Conservation (phyloP, 768 basidiomycete species). For the Thelephora aurantiotincta region DNA sequence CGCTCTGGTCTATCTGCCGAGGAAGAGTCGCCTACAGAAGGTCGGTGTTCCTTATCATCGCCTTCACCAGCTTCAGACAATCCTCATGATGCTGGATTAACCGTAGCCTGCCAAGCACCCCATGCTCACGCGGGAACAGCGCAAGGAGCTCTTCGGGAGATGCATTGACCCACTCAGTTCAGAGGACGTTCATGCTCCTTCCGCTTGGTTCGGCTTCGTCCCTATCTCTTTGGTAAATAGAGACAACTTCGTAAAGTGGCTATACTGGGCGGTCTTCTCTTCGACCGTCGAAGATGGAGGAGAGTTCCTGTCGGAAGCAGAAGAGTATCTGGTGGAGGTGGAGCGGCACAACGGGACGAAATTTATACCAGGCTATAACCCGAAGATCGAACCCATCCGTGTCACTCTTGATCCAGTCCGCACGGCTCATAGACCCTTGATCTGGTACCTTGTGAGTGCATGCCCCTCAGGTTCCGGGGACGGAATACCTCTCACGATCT, state of each 20-base stretch:
- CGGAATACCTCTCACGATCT: not conserved
- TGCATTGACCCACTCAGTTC: slow-evolving; percentile 20
- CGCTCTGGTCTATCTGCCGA: slow-evolving; percentile 32
- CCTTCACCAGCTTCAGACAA: not conserved
- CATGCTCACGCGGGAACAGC: slow-evolving; percentile 24
- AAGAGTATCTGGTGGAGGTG: slow-evolving; percentile 27
- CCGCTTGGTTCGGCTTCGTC: slow-evolving; percentile 39
- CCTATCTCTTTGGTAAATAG: slow-evolving; percentile 19
- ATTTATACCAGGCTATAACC: slow-evolving; percentile 26
- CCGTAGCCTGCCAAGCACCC: slow-evolving; percentile 19
- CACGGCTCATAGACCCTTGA: slow-evolving; percentile 40
- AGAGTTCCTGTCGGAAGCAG: slow-evolving; percentile 27
- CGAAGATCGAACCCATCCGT: slow-evolving; percentile 29
- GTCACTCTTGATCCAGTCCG: slow-evolving; percentile 43
- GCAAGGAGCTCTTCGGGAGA: slow-evolving; percentile 32
- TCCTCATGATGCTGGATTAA: not conserved
- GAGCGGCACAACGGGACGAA: slow-evolving; percentile 26
- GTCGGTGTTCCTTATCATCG: slow-evolving; percentile 18
- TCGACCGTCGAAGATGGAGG: slow-evolving; percentile 24
- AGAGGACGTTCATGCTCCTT: slow-evolving; percentile 17
- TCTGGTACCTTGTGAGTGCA: slow-evolving; percentile 45
- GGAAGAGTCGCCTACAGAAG: slow-evolving; percentile 30
- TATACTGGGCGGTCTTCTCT: slow-evolving; percentile 52
- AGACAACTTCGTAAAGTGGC: slow-evolving; percentile 42
- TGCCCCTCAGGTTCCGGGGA: not conserved